A percentile compares a stretch with the other conserved stretches of the same genome.
Conservation (phyloP, 75 land plant species). For the Ceratopteris richardii region DNA sequence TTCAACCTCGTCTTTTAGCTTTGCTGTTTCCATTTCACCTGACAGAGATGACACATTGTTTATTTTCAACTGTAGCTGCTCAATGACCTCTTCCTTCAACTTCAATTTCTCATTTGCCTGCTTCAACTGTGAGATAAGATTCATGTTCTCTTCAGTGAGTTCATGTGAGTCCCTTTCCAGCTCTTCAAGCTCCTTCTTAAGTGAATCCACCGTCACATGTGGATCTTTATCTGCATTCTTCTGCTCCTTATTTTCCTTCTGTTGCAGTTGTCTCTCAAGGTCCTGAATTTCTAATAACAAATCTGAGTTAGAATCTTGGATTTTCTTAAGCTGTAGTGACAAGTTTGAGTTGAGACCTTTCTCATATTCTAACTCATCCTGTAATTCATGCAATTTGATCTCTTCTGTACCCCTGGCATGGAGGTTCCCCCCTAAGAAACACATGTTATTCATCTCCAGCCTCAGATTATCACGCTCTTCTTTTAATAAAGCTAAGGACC, state of each 20-base stretch:
- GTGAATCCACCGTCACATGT: slow-evolving; percentile 9
- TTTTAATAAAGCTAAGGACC: neutral
- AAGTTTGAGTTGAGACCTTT: slow-evolving; percentile 63
- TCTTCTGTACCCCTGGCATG: neutral
- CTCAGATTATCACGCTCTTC: neutral
- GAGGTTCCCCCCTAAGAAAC: neutral
- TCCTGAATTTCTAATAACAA: slow-evolving; percentile 74
- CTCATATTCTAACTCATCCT: slow-evolving; percentile 63
- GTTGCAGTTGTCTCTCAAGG: slow-evolving; percentile 55
- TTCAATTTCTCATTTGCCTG: slow-evolving; percentile 7
- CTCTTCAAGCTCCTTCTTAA: slow-evolving; percentile 30
- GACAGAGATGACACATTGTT: neutral
- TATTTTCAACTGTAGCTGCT: slow-evolving; percentile 11
- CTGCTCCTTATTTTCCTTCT: slow-evolving; percentile 20
- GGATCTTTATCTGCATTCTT: slow-evolving; percentile 5
- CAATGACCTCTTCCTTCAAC: slow-evolving; percentile 8
- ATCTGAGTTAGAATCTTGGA: slow-evolving; percentile 79
- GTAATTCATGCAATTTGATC: slow-evolving; percentile 39
- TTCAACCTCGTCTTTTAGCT: neutral
- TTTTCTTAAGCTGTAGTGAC: slow-evolving; percentile 69
- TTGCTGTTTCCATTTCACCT: neutral
- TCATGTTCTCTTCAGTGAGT: slow-evolving; percentile 22
- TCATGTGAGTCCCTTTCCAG: slow-evolving; percentile 22
- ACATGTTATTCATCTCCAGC: neutral
- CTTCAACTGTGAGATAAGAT: slow-evolving; percentile 9